These are phyloP conservation scores for Musa troglodytarum DNA, from an alignment of 176 grass and related monocot genomes.

Conservation along the genomic window DNA sequence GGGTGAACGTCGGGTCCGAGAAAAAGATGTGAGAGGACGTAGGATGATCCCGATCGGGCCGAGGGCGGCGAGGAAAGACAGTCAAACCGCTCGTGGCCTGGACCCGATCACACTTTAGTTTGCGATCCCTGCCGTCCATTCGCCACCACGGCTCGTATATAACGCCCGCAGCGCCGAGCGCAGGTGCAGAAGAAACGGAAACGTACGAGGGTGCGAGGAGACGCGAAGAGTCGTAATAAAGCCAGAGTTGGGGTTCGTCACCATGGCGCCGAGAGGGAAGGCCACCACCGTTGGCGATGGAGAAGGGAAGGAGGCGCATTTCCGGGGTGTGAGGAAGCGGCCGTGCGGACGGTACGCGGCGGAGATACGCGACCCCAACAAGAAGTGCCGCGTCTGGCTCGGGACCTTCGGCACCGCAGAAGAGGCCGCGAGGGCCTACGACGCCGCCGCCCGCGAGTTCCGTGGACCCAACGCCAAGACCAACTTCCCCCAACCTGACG, in stretches of 20 bases:
- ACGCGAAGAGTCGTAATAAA: not conserved
- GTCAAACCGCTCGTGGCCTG: not conserved
- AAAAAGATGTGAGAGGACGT: too few species aligned
- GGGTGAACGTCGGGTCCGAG: too few species aligned
- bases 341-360: slow-evolving; percentile 84
- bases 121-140: not conserved
- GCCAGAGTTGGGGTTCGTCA: not conserved
- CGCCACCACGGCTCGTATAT: not conserved
- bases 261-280: not conserved
- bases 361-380: slow-evolving; percentile 86
- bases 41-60: too few species aligned
- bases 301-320: slow-evolving; percentile 33
- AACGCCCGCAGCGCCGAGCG: not conserved
- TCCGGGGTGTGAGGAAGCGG: slow-evolving; percentile 68
- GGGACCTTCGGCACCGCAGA: slow-evolving; percentile 37
- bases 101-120: too few species aligned
- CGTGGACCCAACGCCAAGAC: slow-evolving; percentile 88
- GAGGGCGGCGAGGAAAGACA: not conserved
- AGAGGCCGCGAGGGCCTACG: slow-evolving; percentile 82
- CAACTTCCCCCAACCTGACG: slow-evolving; percentile 55
- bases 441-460: slow-evolving; percentile 76
- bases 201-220: not conserved
- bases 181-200: too few species aligned
- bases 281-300: not conserved
- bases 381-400: slow-evolving; percentile 91